Percentiles rank a stretch among this genome's conserved stretches.
Evolutionary conservation across 2,329 filamentous ascomycete genomes (phyloP).

Genomic region (Chaetomiaceae sp.): DNA sequence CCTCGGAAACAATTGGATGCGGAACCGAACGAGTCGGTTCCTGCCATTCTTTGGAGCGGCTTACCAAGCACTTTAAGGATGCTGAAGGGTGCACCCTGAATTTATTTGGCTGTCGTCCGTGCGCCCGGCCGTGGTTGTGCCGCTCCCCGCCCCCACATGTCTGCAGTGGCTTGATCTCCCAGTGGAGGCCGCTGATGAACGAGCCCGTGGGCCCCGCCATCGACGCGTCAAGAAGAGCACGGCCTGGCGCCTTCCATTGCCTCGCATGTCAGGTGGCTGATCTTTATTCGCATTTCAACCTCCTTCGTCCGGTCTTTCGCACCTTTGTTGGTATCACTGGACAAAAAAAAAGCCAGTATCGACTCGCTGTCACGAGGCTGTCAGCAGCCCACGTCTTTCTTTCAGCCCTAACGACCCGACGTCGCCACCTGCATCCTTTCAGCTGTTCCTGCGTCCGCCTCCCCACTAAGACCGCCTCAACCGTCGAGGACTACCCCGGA

Average conservation of each 20-base stretch:
- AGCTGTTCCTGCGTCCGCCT: not conserved
- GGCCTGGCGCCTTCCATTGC: not conserved
- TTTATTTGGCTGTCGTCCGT: constrained; percentile 11
- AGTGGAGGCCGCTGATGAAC: not conserved
- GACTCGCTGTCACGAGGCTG: not conserved
- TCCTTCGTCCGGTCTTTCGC: not conserved
- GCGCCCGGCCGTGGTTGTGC: not conserved
- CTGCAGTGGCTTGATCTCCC: not conserved
- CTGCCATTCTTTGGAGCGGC: not conserved
- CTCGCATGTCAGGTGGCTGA: not conserved
- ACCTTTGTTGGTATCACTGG: not conserved
- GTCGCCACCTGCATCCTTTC: not conserved
- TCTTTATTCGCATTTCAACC: not conserved
- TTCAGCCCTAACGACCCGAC: not conserved
- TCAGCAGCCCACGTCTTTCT: not conserved
- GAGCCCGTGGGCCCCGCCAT: constrained; percentile 1
- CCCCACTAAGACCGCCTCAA: not conserved
- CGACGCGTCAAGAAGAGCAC: not conserved
- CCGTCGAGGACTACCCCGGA: not conserved
- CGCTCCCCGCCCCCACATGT: constrained; percentile 9
- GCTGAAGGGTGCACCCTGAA: constrained; percentile 8
- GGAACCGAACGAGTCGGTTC: no score
- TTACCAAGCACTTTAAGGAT: not conserved
- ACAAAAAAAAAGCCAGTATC: not conserved
- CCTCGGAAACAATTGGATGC: no score